Evolutionary conservation across 2,329 filamentous ascomycete species (phyloP).

Genomic region (Diaporthe eres): DNA sequence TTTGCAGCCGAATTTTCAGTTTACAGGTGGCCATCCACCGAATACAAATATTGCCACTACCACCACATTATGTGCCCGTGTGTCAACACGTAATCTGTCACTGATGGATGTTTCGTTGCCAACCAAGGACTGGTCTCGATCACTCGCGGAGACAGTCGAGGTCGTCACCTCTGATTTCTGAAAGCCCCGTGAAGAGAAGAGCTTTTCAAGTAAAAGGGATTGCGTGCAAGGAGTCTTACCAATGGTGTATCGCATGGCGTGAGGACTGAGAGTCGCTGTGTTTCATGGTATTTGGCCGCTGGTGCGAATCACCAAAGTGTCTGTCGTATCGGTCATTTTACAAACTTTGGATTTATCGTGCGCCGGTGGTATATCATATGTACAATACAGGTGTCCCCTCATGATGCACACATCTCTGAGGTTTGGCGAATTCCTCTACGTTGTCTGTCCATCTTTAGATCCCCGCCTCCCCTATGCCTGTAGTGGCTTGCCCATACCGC

Average conservation of each 20-base stretch:
- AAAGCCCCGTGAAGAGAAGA: neutral
- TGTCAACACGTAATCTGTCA: neutral
- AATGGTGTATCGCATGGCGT: neutral
- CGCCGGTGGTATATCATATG: neutral
- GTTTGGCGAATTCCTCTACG: neutral
- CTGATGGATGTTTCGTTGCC: neutral
- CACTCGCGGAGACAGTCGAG: neutral
- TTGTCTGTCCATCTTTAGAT: neutral
- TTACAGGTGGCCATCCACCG: neutral
- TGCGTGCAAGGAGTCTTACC: neutral
- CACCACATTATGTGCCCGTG: neutral
- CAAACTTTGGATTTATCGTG: neutral
- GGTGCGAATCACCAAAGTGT: neutral
- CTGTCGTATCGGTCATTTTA: neutral
- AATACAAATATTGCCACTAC: neutral
- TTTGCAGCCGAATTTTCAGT: neutral
- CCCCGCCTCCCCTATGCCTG: slow-evolving; percentile 55
- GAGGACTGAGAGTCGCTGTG: neutral
- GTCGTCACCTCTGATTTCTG: neutral
- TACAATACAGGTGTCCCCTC: neutral
- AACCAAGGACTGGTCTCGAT: neutral
- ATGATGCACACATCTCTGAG: neutral
- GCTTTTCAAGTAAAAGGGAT: no score
- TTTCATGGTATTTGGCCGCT: neutral
- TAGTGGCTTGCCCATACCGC: slow-evolving; percentile 69